Evolutionary conservation across 371 early-diverging fungal genomes (phyloP).

Genomic region (Sanchytrium tribonematis): DNA sequence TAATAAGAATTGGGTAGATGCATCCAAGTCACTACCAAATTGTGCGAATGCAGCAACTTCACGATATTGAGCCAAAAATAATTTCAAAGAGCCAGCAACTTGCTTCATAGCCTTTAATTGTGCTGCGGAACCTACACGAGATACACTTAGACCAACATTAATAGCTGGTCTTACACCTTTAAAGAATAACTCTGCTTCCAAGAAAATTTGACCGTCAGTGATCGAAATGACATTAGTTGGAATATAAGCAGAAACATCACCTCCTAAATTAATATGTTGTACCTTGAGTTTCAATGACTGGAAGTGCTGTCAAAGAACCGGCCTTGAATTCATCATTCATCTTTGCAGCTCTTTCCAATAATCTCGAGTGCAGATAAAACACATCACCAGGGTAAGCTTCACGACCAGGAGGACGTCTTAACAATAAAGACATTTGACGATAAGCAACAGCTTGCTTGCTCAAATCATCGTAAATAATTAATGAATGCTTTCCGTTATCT

Average conservation of each 20-base stretch:
- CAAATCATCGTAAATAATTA: conserved; percentile 87
- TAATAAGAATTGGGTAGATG: conserved; percentile 70
- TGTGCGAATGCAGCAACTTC: conserved; percentile 93
- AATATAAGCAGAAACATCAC: conserved; percentile 92
- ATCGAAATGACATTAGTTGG: conserved; percentile 95
- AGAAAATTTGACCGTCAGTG: conserved; percentile 86
- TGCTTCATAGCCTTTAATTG: conserved; percentile 95
- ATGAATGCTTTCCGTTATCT: conserved; percentile 79
- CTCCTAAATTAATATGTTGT: conserved; percentile 11
- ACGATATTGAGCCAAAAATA: conserved; percentile 73
- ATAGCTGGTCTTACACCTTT: conserved; percentile 86
- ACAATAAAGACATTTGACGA: conserved; percentile 85
- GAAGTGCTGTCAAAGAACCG: conserved; percentile 80
- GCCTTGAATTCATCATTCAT: conserved; percentile 69
- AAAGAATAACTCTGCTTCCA: conserved; percentile 92
- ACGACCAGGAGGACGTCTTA: conserved; percentile 90
- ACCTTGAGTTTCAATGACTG: conserved; percentile 88
- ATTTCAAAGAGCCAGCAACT: conserved; percentile 86
- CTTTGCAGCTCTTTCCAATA: conserved; percentile 86
- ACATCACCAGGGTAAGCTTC: conserved; percentile 93
- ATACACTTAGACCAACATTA: conserved; percentile 91
- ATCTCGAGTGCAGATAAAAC: conserved; percentile 85
- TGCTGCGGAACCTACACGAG: conserved; percentile 90
- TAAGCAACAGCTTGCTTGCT: conserved; percentile 92
- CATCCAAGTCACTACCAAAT: conserved; percentile 90